Evolutionary conservation across 129 eudicot species (phyloP), one percentile per base, ranked within the genome.

Genomic region (Tagetes erecta): DNA sequence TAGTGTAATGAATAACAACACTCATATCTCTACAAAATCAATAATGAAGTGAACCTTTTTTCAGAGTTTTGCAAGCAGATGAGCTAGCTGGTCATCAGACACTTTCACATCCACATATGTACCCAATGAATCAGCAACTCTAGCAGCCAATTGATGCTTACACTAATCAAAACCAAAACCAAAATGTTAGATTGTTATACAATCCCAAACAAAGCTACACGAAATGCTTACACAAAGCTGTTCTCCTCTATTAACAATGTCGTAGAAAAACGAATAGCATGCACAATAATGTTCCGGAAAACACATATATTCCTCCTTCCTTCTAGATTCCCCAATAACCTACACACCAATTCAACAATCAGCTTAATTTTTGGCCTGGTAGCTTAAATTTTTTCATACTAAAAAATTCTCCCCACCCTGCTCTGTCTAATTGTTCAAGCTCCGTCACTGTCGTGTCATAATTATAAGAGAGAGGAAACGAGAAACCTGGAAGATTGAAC

Each of bases 131-230:
- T 79, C 85, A 65, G 98, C 96, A 27, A 90, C 82, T 75, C 95
- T 87, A 30, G 98, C 96, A 66, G 98, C 98, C 67, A 92, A 57
- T 59, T 92, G 98, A 86, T 92, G 98, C 82, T 92, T 92, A 71
- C 98, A 92, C 98, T 92, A 20, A 44, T 34, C 5, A 8, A 1
- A 41, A 39, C n/a, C 1, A 38, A 44, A 36, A 38, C 75, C 9
- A 83, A 71, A 0, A 14, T 38, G 1, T 20, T 20, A 50, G 31
- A 3, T 14, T 11, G 58, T 5, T 42, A 30, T 20, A 31, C 3
- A 69, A 13, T 40, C 1, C 3, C 30, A 44, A 44, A 44, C 6
- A 3, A 1, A 44, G 10, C 49, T 4, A 39, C 13, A 3, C 6
- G 63, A 8, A 2, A 42, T 9, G 46, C 95, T 79, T 73, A 90